These are phyloP conservation scores for Paecilomyces dactylethromorphus DNA, from an alignment of 2,329 filamentous ascomycete genomes.

Conservation along the genomic window DNA sequence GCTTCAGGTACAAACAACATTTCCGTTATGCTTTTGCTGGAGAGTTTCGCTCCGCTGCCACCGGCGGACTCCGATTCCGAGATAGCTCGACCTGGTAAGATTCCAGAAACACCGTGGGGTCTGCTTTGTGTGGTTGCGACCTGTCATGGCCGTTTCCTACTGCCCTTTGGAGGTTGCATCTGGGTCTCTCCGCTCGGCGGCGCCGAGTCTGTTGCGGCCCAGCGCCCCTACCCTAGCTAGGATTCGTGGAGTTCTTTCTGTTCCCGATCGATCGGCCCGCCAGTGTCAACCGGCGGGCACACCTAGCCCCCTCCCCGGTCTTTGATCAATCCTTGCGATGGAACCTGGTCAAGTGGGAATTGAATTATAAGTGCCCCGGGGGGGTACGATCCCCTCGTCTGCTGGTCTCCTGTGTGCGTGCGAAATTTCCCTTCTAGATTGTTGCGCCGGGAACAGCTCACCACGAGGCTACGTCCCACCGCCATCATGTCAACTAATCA, in stretches of 20 bases:
- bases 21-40: not conserved
- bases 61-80: not conserved
- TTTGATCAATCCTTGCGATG: not conserved
- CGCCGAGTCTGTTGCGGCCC: not conserved
- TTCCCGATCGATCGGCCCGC: not conserved
- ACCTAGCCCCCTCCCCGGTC: not conserved
- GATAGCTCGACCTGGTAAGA: not conserved
- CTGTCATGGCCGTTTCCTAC: not conserved
- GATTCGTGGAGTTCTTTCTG: not conserved
- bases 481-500: not conserved
- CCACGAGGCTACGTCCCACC: not conserved
- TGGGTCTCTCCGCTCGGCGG: not conserved
- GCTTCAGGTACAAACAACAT: not conserved
- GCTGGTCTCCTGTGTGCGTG: not conserved
- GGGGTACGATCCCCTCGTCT: not conserved
- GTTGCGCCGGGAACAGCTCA: not conserved
- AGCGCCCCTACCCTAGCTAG: not conserved
- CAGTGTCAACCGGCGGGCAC: not conserved
- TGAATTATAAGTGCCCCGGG: not conserved
- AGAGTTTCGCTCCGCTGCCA: not conserved
- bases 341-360: not conserved
- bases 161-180: not conserved
- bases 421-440: not conserved
- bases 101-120: not conserved
- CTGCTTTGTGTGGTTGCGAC: not conserved